phyloP scores from a whole-genome alignment of 2,329 filamentous ascomycete genomes.

The Monosporascus cannonballus region DNA sequence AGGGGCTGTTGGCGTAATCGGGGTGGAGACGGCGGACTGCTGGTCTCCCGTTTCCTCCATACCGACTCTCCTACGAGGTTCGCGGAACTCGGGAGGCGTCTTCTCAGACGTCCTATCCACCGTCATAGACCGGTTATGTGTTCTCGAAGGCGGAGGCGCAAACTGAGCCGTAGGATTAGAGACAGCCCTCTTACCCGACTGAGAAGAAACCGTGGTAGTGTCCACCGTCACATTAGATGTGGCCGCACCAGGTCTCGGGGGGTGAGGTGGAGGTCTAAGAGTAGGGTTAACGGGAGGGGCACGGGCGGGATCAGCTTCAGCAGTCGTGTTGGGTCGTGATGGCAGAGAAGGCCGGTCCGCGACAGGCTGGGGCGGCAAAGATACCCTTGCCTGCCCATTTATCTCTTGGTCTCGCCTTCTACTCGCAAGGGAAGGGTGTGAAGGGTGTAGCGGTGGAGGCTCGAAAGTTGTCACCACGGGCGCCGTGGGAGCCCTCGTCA shows the following conservation, averaged over 20 bases:
- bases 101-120: conserved; percentile 39
- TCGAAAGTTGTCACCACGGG: conserved; percentile 35
- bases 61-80: conserved; percentile 18
- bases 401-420: conserved; percentile 38
- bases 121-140: conserved; percentile 43
- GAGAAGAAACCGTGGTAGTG: conserved; percentile 11
- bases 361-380: conserved; percentile 34
- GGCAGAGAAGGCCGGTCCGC: conserved; percentile 46
- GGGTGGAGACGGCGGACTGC: conserved; percentile 9
- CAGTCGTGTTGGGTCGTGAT: conserved; percentile 35
- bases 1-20: conserved; percentile 27
- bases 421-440: conserved; percentile 41
- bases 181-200: conserved; percentile 33
- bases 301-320: conserved; percentile 25
- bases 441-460: conserved; percentile 47
- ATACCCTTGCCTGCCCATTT: conserved; percentile 31
- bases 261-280: conserved; percentile 38
- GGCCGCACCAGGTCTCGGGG: conserved; percentile 30
- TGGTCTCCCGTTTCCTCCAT: conserved; percentile 11
- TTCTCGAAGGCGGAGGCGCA: conserved; percentile 34
- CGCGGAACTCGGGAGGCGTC: conserved; percentile 31
- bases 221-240: conserved; percentile 14
- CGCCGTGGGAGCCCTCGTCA: conserved; percentile 24
- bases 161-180: conserved; percentile 40
- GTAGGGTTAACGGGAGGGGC: conserved; percentile 20